Percentiles rank a stretch among this genome's conserved stretches.
Conservation (phyloP, 148 eudicot species). For the Spergularia bocconei region DNA sequence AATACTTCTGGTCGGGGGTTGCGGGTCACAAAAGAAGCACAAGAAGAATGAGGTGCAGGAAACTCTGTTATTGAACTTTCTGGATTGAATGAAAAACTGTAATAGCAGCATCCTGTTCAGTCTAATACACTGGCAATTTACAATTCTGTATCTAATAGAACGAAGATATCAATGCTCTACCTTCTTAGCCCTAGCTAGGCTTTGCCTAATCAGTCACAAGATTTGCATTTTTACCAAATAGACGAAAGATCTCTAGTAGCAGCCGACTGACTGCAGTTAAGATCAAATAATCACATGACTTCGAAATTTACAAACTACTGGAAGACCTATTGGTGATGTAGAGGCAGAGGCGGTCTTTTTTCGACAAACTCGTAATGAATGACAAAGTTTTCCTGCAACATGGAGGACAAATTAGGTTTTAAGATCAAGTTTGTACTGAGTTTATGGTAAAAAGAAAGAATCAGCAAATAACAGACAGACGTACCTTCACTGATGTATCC, state of each 20-base stretch:
- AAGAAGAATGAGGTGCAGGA: not conserved
- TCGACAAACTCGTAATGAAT: slow-evolving; percentile 69
- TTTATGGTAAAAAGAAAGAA: not conserved
- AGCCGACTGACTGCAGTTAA: not conserved
- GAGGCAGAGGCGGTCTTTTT: slow-evolving; percentile 60
- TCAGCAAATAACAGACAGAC: not conserved
- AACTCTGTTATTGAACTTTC: slow-evolving; percentile 7
- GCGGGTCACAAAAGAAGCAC: not conserved
- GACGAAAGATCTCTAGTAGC: slow-evolving; percentile 14
- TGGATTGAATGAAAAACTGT: slow-evolving; percentile 3
- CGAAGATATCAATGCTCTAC: slow-evolving; percentile 12
- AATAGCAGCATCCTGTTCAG: slow-evolving; percentile 6
- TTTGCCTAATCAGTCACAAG: slow-evolving; percentile 24
- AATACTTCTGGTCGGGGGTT: not conserved
- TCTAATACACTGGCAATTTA: slow-evolving; percentile 28
- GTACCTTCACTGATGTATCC: slow-evolving; percentile 83
- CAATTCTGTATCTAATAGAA: slow-evolving; percentile 26
- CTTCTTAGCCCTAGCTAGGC: slow-evolving; percentile 14
- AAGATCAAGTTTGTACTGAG: not conserved
- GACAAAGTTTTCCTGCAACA: slow-evolving; percentile 76
- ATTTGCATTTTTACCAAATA: slow-evolving; percentile 8
- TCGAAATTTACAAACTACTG: slow-evolving; percentile 25
- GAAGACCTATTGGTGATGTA: slow-evolving; percentile 46
- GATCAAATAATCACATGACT: slow-evolving; percentile 16
- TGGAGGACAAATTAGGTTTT: not conserved